Evolutionary conservation across 73 alveolate species (phyloP), one percentile per base, ranked within the genome.

Genomic region (Stentor coeruleus): DNA sequence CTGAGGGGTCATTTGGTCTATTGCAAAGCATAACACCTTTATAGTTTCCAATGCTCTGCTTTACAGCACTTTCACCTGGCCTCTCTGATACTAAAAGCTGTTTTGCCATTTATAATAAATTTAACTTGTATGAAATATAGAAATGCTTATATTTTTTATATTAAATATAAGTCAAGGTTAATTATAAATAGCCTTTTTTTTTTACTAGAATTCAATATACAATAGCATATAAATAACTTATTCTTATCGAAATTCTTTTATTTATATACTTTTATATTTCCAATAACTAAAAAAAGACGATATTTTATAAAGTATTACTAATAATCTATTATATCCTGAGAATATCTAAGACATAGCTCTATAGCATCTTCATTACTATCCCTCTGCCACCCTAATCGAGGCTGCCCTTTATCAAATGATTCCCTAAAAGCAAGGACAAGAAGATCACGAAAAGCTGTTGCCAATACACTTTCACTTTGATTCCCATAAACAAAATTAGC

Each of bases 1-100:
- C 85, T 73, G 88, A 59, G 42, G 90, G 31, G 85, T 94, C 96
- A 79, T 91, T 92, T 31, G 97, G 98, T 3, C 98, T 73, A 90
- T 92, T 94, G 86, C 98, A 94, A 38, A 94, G 94, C 98, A 94
- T 94, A 57, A 94, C 98, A 36, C 98, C 98, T 85, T 94, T 94
- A 88, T 91, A 94, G 90, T 94, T 94, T 14, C 96, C 96, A 74
- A 90, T 87, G 59, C 90, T 81, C 26, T 87, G 92, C 58, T 89
- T 89, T 76, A 73, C 84, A 39, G 76, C 89, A 76, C 79, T 66
- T 26, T 49, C 66, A 11, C 66, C 66, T 49, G 66, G 66, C 66
- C 66, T 49, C 28, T 49, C 66, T 11, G 66, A 6, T 11, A 49
- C 20, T 20, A 49, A 11, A 11, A 49, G 6, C 20, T 49, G 66